Conservation (phyloP, 148 eudicot species). For the Arctostaphylos glauca region DNA sequence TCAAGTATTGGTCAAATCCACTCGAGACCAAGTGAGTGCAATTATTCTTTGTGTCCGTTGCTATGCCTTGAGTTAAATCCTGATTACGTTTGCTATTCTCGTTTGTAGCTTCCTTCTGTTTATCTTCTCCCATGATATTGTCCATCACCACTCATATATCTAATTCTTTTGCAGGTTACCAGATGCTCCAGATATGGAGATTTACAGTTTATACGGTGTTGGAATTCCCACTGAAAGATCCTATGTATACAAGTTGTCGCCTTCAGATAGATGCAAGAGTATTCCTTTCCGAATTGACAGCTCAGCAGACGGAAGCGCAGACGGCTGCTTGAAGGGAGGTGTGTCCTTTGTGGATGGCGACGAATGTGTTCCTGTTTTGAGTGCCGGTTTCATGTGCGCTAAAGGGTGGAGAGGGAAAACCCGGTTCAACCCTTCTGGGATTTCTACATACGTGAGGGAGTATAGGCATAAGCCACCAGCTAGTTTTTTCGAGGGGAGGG, state of each 20-base stretch:
- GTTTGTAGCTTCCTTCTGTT: background rate
- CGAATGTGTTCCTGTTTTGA: slow-evolving; percentile 41
- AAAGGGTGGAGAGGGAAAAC: slow-evolving; percentile 54
- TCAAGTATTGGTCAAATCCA: slow-evolving; percentile 56
- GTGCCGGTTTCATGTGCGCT: slow-evolving; percentile 50
- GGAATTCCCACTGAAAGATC: slow-evolving; percentile 55
- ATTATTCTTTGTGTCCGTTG: background rate
- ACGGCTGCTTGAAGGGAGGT: slow-evolving; percentile 40
- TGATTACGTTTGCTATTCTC: background rate
- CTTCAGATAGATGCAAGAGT: slow-evolving; percentile 31
- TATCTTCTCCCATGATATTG: background rate
- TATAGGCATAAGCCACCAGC: slow-evolving; percentile 46
- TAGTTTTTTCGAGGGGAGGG: slow-evolving; percentile 41
- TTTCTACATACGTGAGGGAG: slow-evolving; percentile 34
- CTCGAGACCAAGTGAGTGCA: slow-evolving; percentile 45
- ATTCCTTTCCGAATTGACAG: slow-evolving; percentile 49
- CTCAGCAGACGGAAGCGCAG: slow-evolving; percentile 35
- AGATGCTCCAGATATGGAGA: slow-evolving; percentile 53
- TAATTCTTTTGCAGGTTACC: slow-evolving; percentile 33
- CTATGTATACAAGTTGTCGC: slow-evolving; percentile 44
- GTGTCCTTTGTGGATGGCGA: slow-evolving; percentile 47
- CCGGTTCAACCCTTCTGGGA: slow-evolving; percentile 48
- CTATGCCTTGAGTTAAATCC: background rate
- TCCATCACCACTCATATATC: background rate
- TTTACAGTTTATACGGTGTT: slow-evolving; percentile 39